Percentiles rank a stretch among this genome's conserved stretches.
phyloP scores from a whole-genome alignment of 306 rosid species.

The Cucurbita argyrosperma region DNA sequence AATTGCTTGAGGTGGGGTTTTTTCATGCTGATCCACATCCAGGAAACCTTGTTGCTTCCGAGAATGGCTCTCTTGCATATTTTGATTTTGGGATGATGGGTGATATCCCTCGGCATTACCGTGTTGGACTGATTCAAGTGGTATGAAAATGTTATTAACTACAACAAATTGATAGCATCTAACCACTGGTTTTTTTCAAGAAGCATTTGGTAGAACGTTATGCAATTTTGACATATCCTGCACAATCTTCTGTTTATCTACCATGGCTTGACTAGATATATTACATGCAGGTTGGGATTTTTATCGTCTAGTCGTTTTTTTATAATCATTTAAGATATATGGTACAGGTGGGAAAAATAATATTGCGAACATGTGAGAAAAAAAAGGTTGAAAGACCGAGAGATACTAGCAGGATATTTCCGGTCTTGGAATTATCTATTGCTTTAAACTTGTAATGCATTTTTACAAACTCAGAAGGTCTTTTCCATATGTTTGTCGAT shows the following conservation, averaged over 20 bases:
- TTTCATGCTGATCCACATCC: constrained; percentile 99
- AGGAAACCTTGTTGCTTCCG: constrained; percentile 82
- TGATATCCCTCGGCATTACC: constrained; percentile 87
- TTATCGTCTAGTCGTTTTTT: neutral
- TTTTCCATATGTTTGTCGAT: neutral
- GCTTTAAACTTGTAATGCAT: neutral
- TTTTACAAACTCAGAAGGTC: neutral
- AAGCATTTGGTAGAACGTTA: neutral
- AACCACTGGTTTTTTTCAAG: neutral
- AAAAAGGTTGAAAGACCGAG: neutral
- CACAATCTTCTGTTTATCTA: neutral
- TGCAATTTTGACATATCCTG: neutral
- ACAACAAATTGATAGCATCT: neutral
- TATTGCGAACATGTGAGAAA: too few species aligned
- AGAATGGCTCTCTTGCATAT: constrained; percentile 69
- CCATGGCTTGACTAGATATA: neutral
- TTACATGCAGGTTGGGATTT: neutral
- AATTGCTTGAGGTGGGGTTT: constrained; percentile 81
- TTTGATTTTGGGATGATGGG: constrained; percentile 99
- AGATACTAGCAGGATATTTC: neutral
- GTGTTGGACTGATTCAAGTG: constrained; percentile 78
- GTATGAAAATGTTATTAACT: constrained; percentile 27
- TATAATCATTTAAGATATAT: neutral
- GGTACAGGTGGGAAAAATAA: neutral
- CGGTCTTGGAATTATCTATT: neutral